A percentile compares a stretch with the other conserved stretches of the same genome.
These are phyloP conservation scores for Candida frijolesensis DNA, from an alignment of 1,139 yeast species.

Conservation along the genomic window DNA sequence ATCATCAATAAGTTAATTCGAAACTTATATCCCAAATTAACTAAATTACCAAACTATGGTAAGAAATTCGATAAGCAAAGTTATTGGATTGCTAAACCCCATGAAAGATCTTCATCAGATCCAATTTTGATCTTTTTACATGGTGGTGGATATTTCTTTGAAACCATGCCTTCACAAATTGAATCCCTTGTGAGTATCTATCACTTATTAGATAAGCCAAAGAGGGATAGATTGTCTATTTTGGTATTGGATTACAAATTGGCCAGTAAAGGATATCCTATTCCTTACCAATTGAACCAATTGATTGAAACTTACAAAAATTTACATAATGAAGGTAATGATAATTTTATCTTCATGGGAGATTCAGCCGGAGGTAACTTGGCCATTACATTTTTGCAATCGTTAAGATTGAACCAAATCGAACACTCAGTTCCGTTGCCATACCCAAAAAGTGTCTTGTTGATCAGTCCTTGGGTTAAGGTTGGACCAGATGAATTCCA, in stretches of 20 bases:
- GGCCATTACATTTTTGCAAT: constrained; percentile 31
- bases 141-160: constrained; percentile 48
- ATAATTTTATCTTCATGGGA: constrained; percentile 37
- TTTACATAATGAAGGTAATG: constrained; percentile 28
- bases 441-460: constrained; percentile 34
- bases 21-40: constrained; percentile 10
- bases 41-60: constrained; percentile 33
- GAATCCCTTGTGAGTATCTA: constrained; percentile 33
- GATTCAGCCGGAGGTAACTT: constrained; percentile 50
- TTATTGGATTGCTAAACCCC: constrained; percentile 39
- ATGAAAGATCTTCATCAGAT: constrained; percentile 28
- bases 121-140: constrained; percentile 43
- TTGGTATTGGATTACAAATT: constrained; percentile 43
- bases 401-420: constrained; percentile 20
- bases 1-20: constrained; percentile 11
- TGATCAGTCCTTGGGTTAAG: constrained; percentile 45
- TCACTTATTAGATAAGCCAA: constrained; percentile 29
- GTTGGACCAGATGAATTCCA: constrained; percentile 16
- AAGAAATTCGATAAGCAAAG: constrained; percentile 34
- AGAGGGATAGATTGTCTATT: constrained; percentile 30
- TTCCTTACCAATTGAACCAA: constrained; percentile 41
- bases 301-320: constrained; percentile 31
- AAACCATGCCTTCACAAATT: constrained; percentile 37
- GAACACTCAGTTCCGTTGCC: constrained; percentile 13
- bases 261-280: constrained; percentile 30